Evolutionary conservation across 371 early-diverging fungal genomes (phyloP), one percentile per base, ranked within the genome.

Genomic region (Lichtheimia corymbifera): DNA sequence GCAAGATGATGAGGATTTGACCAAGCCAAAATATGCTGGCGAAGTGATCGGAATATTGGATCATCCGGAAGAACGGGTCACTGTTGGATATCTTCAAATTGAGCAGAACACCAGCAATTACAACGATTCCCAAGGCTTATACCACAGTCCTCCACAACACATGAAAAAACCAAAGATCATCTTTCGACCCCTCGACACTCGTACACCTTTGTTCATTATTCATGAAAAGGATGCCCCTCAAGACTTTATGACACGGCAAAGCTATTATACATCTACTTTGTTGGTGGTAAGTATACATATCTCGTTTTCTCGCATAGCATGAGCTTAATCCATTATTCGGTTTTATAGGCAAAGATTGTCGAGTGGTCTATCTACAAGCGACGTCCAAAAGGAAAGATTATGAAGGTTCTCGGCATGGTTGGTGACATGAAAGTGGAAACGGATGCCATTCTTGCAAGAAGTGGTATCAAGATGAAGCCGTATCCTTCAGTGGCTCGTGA

Each of bases 161-260:
- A 9, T 11, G 11, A 35, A 35, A 11, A 6, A 0, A 35, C 35
- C 35, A 6, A 35, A 9, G 35, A 35, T 35, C 9, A 11, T 35
- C 84, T 88, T 91, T 67, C 79, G 72, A 58, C 89, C 91, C 3
- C 72, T 69, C 12, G 89, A 90, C 63, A 68, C 69, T 15, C 82
- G 87, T 0, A 64, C 74, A 12, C 92, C 91, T 0, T 61, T 83
- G 18, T 68, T 91, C 50, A 68, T 72, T 3, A 75, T 91, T 20
- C 78, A 80, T 2, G 44, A 64, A 18, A 70, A 65, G 7, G 49
- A 83, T 12, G 85, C 81, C 0, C 80, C 85, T 1, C 18, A 42
- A 2, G 80, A 74, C 35, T 25, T 50, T 73, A 0, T 73, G 0
- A 53, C 53, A 2, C 56, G 70, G 12, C 65, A 64, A 40, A 55